Evolutionary conservation across 2,329 filamentous ascomycete genomes (phyloP), one percentile per base, ranked within the genome.

Genomic region (Aspergillus fumigatus): DNA sequence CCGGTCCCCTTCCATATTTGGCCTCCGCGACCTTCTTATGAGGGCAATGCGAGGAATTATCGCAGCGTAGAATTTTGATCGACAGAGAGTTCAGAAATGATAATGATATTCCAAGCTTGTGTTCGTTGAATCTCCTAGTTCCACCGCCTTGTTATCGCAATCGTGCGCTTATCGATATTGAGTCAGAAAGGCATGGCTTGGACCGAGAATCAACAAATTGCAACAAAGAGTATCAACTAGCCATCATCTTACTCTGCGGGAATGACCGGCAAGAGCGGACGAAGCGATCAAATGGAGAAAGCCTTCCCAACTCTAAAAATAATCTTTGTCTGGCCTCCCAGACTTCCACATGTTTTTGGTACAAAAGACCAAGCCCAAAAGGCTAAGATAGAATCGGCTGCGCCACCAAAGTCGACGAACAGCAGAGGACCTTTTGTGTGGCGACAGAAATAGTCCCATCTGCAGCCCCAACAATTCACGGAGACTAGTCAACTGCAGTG

Each of bases 361-460:
- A 48, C 45, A 41, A 51, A 51, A 27, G 21, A 56, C 52, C 40
- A 41, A 41, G 25, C n/a, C 26, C n/a, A 21, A 51, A 51, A 50
- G 51, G 38, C 49, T 50, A 53, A 35, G 23, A 8, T 9, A 51
- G 54, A 32, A 32, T 50, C 27, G 48, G 52, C 62, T 60, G 62
- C 61, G 62, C 62, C 62, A 64, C 62, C 54, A 48, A 48, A 48
- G 51, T 38, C 45, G 19, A 38, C 14, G 14, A 6, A 7, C 14
- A 35, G 23, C 43, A 25, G 40, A 56, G 47, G 50, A 58, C 55
- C 53, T 54, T 52, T n/a, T n/a, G n/a, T 59, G 59, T 64, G 62
- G 62, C 62, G 52, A 64, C 61, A 50, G 59, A 60, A 58, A 60
- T 60, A 57, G 52, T 43, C 61, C 50, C 50, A 56, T 58, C 57